Evolutionary conservation across 768 basidiomycete species (phyloP).

Genomic region (Austroboletus eburneus): DNA sequence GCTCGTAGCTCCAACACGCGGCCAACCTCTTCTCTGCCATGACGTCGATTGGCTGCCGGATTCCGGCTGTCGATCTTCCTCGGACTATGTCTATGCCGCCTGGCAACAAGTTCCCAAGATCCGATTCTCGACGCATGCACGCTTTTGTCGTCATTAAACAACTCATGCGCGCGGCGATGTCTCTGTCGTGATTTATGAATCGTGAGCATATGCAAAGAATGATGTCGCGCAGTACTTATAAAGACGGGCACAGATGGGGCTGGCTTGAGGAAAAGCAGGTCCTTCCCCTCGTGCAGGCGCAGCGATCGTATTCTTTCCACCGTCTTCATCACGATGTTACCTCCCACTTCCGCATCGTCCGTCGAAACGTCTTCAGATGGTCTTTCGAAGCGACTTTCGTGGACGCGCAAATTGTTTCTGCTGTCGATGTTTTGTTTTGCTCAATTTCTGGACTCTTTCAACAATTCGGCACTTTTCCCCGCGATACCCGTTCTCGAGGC

Average conservation of each 20-base stretch:
- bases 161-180: too few relatives aligned
- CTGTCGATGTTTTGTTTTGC: slow-evolving; percentile 39
- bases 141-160: too few relatives aligned
- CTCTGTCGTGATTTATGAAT: too few relatives aligned
- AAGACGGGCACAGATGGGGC: neutral
- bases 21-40: too few relatives aligned
- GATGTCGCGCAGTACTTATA: too few relatives aligned
- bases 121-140: too few relatives aligned
- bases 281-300: neutral
- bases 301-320: neutral
- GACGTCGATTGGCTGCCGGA: too few relatives aligned
- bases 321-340: slow-evolving; percentile 9
- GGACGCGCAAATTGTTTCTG: slow-evolving; percentile 27
- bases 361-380: slow-evolving; percentile 2
- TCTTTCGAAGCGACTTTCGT: slow-evolving; percentile 14
- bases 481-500: slow-evolving; percentile 35
- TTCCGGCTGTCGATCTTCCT: too few relatives aligned
- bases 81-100: too few relatives aligned
- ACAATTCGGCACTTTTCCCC: slow-evolving; percentile 37
- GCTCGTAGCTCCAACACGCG: too few relatives aligned
- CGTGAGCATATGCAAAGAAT: too few relatives aligned
- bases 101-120: too few relatives aligned
- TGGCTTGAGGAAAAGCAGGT: neutral
- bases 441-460: slow-evolving; percentile 43
- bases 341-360: neutral